Evolutionary conservation across 164 flowering plant species (phyloP).

Genomic region (Berberis thunbergii): DNA sequence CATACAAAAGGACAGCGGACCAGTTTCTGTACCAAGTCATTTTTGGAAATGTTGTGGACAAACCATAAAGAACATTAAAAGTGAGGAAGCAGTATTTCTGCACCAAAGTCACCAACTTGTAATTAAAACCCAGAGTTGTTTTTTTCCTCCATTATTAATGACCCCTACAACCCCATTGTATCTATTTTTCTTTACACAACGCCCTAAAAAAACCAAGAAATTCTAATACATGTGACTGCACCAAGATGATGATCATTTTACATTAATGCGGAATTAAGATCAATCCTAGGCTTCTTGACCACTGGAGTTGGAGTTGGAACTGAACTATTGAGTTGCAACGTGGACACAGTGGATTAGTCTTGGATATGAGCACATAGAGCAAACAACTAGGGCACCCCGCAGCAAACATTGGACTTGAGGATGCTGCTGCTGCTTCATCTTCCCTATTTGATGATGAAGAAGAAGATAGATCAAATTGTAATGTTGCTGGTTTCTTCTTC

Average conservation of each 20-base stretch:
- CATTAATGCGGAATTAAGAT: conserved; percentile 37
- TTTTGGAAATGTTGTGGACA: too few species aligned
- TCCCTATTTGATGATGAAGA: conserved; percentile 1
- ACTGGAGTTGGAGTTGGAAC: neutral
- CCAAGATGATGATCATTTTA: neutral
- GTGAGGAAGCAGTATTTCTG: too few species aligned
- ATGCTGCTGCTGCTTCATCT: conserved; percentile 4
- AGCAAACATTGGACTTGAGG: conserved; percentile 36
- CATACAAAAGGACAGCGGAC: too few species aligned
- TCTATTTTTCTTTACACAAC: too few species aligned
- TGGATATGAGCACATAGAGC: conserved; percentile 58
- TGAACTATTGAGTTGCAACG: conserved; percentile 44
- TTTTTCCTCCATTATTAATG: too few species aligned
- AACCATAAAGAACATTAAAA: too few species aligned
- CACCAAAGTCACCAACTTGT: too few species aligned
- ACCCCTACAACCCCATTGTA: too few species aligned
- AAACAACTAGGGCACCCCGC: conserved; percentile 68
- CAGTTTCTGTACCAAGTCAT: too few species aligned
- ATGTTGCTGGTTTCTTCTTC: conserved; percentile 28
- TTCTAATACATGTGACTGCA: neutral
- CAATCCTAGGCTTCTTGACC: conserved; percentile 61
- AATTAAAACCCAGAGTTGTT: too few species aligned
- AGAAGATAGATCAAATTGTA: conserved; percentile 9
- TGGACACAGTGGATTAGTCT: conserved; percentile 60
- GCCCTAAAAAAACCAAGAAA: too few species aligned